Base-by-base conservation (phyloP, 306 rosid genomes). In the Gastrolobium villosum region DNA sequence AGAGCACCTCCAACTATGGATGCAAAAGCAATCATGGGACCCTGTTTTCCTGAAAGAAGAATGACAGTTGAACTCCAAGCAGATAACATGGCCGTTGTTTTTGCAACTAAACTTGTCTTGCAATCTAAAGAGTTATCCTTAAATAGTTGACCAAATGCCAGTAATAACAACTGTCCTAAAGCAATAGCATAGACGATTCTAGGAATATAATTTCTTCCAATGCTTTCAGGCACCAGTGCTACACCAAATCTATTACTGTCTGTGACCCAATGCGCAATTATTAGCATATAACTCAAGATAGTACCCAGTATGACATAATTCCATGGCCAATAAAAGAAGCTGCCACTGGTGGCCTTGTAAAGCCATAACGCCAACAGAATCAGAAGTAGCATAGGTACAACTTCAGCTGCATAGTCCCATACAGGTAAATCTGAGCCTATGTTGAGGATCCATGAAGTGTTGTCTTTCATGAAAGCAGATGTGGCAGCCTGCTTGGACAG, bases 1-100 rank as follows among this genome's bases (percentile, higher is more conserved):
- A 52, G 34, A 77, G 60, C 76, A 95, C 99, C 99, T 92, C 96
- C 99, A 79, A 87, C 63, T 59, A 89, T 7, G 71, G 93, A 89
- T 53, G 88, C 92, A 36, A 91, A 73, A 60, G 94, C 96, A 76
- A 92, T 79, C 81, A 90, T 65, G 75, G 99, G 86, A 65, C 99
- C 99, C 83, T 95, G 99, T 80, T 88, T 92, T 75, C 99, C 98
- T 6, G 92, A 88, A 60, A 95, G 94, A 83, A 95, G 89, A 63
- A 95, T 90, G 84, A 90, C 39, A 50, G 90, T 83, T 46, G 99
- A 83, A 85, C 99, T 92, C 85, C 93, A 92, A 1, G 88, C 85
- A 64, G 96, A 89, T 81, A 92, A 60, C 78, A 86, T 72, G 83
- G 96, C 90, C n/a, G 75, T 79, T 55, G 95, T 71, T 86, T 91